phyloP scores from a whole-genome alignment of 768 basidiomycete genomes.

The Ramaria rubella region DNA sequence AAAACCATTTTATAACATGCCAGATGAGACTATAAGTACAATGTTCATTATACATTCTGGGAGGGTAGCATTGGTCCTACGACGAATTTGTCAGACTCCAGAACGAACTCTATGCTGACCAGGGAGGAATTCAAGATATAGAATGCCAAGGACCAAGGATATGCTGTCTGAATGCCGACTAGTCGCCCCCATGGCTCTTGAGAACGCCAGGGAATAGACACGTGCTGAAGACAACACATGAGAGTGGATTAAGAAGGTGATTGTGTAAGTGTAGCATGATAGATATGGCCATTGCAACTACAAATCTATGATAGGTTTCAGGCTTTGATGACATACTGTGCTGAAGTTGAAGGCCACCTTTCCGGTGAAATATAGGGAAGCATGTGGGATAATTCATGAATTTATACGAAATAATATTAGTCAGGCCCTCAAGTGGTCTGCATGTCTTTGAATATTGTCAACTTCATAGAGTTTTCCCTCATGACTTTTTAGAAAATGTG shows the following conservation, averaged over 20 bases:
- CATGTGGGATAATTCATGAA: too few relatives aligned
- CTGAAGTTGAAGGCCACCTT: too few relatives aligned
- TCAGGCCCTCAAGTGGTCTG: too few relatives aligned
- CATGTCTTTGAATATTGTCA: too few relatives aligned
- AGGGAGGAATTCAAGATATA: constrained; percentile 22
- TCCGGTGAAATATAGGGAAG: too few relatives aligned
- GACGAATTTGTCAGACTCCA: constrained; percentile 58
- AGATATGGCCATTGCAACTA: background rate
- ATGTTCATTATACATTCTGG: constrained; percentile 58
- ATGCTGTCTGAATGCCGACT: background rate
- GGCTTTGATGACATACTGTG: too few relatives aligned
- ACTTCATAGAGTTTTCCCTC: too few relatives aligned
- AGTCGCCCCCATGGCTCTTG: background rate
- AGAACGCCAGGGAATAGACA: background rate
- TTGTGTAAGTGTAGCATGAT: background rate
- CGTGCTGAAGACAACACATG: too few relatives aligned
- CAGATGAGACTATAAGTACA: constrained; percentile 25
- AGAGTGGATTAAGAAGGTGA: background rate
- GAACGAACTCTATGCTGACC: constrained; percentile 24
- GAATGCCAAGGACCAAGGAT: constrained; percentile 21
- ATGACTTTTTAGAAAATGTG: too few relatives aligned
- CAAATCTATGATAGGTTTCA: background rate
- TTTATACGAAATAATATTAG: too few relatives aligned
- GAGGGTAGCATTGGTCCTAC: constrained; percentile 54
- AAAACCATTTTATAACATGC: constrained; percentile 1